These are phyloP conservation scores for Carex kokanica DNA, from an alignment of 176 grass and related monocot species.

Conservation along the genomic window DNA sequence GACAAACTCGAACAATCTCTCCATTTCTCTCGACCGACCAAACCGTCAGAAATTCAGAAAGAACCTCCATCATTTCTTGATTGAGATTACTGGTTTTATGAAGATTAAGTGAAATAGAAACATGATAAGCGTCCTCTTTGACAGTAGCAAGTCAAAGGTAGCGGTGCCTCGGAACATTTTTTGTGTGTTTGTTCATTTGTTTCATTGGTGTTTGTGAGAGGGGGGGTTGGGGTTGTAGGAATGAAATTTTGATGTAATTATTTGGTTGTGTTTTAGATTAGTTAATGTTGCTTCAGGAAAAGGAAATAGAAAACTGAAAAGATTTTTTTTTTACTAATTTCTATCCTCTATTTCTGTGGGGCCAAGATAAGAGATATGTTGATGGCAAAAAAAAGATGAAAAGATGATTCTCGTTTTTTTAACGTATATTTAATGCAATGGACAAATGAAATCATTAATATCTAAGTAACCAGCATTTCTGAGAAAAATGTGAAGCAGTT, in stretches of 20 bases:
- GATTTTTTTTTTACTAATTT: neutral
- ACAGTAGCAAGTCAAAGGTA: neutral
- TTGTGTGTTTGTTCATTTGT: neutral
- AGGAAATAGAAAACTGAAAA: neutral
- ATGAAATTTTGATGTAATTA: constrained; percentile 20
- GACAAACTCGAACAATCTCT: constrained; percentile 71
- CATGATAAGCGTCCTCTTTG: neutral
- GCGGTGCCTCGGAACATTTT: neutral
- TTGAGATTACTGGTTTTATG: constrained; percentile 69
- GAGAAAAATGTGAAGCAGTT: neutral
- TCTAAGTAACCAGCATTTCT: neutral
- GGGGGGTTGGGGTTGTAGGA: neutral
- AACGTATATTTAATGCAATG: neutral
- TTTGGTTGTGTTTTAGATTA: neutral
- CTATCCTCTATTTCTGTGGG: neutral
- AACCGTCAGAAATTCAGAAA: constrained; percentile 88
- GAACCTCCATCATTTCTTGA: constrained; percentile 73
- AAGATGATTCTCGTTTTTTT: neutral
- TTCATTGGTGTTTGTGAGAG: neutral
- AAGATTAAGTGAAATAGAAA: constrained; percentile 52
- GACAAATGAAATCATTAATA: neutral
- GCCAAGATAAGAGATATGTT: neutral
- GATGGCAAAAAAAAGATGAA: neutral
- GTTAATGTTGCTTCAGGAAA: neutral
- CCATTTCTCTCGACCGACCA: constrained; percentile 56